Evolutionary conservation across 2,329 filamentous ascomycete species (phyloP).

Genomic region (Arthrobotrys pseudoclavata): DNA sequence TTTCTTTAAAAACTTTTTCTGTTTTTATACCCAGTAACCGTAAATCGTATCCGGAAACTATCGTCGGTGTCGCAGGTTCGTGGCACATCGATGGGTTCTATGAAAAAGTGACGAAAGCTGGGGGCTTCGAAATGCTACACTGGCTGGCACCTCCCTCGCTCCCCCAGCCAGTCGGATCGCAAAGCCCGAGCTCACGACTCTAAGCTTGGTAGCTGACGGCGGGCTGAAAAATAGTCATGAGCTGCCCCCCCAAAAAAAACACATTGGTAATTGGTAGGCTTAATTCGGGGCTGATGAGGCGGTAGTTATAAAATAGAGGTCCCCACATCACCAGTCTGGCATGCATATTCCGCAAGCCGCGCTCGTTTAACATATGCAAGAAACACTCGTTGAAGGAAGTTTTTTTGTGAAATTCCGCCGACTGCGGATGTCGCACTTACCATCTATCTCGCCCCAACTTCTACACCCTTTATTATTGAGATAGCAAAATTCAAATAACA

Average conservation of each 20-base stretch:
- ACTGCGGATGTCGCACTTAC: not conserved
- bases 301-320: slow-evolving; percentile 18
- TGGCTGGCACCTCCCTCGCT: not conserved
- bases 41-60: slow-evolving; percentile 17
- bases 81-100: slow-evolving; percentile 8
- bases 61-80: slow-evolving; percentile 12
- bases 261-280: not conserved
- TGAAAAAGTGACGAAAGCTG: slow-evolving; percentile 2
- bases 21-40: slow-evolving; percentile 3
- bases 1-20: slow-evolving; percentile 11
- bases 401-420: slow-evolving; percentile 17
- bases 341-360: slow-evolving; percentile 33
- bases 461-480: not conserved
- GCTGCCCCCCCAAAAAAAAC: not conserved
- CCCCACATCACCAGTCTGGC: slow-evolving; percentile 30
- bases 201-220: slow-evolving; percentile 11
- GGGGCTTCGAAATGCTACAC: slow-evolving; percentile 18
- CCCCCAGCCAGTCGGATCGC: slow-evolving; percentile 20
- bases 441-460: slow-evolving; percentile 4
- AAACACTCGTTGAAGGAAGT: not conserved
- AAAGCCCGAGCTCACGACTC: slow-evolving; percentile 4
- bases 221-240: slow-evolving; percentile 6
- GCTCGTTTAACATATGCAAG: slow-evolving; percentile 29
- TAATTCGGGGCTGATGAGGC: not conserved
- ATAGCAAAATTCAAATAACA: not conserved